Percentiles rank a stretch among this genome's conserved stretches.
Conservation (phyloP, 345 rosid species). For the Bretschneidera sinensis region DNA sequence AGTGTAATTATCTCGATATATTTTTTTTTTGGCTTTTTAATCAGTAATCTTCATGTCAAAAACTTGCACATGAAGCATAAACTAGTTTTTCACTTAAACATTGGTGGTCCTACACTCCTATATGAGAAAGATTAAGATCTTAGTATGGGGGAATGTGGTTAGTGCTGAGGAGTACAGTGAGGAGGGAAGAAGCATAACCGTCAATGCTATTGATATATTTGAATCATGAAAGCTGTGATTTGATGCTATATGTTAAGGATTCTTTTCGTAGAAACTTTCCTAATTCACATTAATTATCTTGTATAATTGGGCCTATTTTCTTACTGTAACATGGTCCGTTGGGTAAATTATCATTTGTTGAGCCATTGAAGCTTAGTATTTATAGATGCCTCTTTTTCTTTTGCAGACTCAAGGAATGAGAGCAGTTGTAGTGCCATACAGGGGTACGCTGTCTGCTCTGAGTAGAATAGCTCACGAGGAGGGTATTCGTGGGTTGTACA, state of each 20-base stretch:
- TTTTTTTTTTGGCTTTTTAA: not conserved
- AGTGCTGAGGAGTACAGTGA: not conserved
- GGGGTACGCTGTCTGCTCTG: constrained; percentile 69
- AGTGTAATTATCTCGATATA: too few species aligned
- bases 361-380: too few species aligned
- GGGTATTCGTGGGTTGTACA: constrained; percentile 85
- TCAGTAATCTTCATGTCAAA: not conserved
- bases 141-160: not conserved
- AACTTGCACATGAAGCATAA: not conserved
- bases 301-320: too few species aligned
- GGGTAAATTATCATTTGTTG: too few species aligned
- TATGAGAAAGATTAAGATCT: not conserved
- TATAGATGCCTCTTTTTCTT: constrained; percentile 9
- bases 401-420: constrained; percentile 79
- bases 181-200: too few species aligned
- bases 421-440: constrained; percentile 59
- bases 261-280: too few species aligned
- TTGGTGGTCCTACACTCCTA: not conserved
- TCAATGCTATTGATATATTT: too few species aligned
- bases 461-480: constrained; percentile 76
- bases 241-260: too few species aligned
- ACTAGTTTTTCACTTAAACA: not conserved
- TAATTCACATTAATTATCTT: too few species aligned
- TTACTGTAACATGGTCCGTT: too few species aligned
- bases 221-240: too few species aligned